Evolutionary conservation across 345 rosid species (phyloP).

Genomic region (Luvunga scandens): DNA sequence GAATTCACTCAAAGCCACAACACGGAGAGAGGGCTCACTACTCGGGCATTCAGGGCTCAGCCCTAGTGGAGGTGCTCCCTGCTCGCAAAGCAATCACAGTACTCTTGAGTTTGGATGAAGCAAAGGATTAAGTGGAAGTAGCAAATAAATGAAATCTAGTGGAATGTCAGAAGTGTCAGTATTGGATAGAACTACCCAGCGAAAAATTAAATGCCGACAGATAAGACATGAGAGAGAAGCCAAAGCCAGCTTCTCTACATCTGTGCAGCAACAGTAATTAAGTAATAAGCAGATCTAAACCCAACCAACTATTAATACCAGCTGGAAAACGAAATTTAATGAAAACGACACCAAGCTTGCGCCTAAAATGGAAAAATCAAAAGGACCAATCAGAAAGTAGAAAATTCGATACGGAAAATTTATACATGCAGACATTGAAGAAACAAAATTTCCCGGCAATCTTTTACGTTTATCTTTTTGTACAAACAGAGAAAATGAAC

Average conservation of each 20-base stretch:
- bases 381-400: constrained; percentile 3
- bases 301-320: neutral
- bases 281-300: neutral
- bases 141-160: constrained; percentile 31
- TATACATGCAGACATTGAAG: constrained; percentile 38
- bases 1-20: constrained; percentile 18
- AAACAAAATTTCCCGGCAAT: constrained; percentile 61
- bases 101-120: neutral
- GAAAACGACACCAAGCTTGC: neutral
- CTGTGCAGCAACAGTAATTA: neutral
- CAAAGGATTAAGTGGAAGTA: constrained; percentile 16
- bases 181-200: constrained; percentile 18
- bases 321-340: neutral
- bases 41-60: neutral
- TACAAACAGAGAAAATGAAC: constrained; percentile 38
- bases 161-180: constrained; percentile 47
- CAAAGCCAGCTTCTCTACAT: constrained; percentile 15
- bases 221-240: constrained; percentile 26
- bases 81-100: constrained; percentile 6
- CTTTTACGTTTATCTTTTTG: constrained; percentile 23
- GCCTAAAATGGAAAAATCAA: neutral
- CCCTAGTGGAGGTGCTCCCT: neutral
- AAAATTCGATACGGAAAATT: constrained; percentile 22
- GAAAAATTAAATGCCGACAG: constrained; percentile 13
- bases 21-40: no score